These are phyloP conservation scores for Viola odorata DNA, from an alignment of 345 rosid species.

Conservation along the genomic window DNA sequence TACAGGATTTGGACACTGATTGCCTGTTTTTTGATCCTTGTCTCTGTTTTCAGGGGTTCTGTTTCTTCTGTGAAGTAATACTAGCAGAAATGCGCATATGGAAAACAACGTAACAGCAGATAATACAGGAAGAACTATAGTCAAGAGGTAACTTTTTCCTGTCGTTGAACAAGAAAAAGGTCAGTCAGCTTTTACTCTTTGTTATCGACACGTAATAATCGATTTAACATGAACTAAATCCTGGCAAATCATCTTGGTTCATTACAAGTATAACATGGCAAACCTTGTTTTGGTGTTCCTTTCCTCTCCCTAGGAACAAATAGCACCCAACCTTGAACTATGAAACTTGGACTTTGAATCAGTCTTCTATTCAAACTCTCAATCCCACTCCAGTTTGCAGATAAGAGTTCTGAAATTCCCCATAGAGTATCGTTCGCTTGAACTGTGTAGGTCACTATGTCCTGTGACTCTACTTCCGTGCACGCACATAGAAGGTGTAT, in stretches of 20 bases:
- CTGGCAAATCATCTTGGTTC: too few species aligned
- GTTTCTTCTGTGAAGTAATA: constrained; percentile 16
- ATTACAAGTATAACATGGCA: background rate
- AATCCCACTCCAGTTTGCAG: constrained; percentile 17
- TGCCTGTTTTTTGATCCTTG: constrained; percentile 4
- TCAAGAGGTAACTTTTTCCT: constrained; percentile 12
- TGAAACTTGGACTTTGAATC: constrained; percentile 19
- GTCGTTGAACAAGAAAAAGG: constrained; percentile 1
- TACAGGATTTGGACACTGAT: constrained; percentile 13
- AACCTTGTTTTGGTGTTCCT: constrained; percentile 17
- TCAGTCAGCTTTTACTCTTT: background rate
- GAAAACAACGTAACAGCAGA: constrained; percentile 16
- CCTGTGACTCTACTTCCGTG: constrained; percentile 14
- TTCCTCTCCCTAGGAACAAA: constrained; percentile 24
- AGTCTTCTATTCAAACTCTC: constrained; percentile 10
- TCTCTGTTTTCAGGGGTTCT: constrained; percentile 4
- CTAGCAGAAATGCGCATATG: constrained; percentile 5
- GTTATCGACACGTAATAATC: too few species aligned
- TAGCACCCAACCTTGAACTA: constrained; percentile 30
- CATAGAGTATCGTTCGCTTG: constrained; percentile 23
- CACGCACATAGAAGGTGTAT: constrained; percentile 29
- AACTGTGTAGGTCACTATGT: constrained; percentile 27
- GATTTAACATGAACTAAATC: too few species aligned
- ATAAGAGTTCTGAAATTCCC: constrained; percentile 21
- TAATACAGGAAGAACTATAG: constrained; percentile 5